Conservation (phyloP, 176 grass and related monocot genomes). For the Puccinellia tenuiflora region DNA sequence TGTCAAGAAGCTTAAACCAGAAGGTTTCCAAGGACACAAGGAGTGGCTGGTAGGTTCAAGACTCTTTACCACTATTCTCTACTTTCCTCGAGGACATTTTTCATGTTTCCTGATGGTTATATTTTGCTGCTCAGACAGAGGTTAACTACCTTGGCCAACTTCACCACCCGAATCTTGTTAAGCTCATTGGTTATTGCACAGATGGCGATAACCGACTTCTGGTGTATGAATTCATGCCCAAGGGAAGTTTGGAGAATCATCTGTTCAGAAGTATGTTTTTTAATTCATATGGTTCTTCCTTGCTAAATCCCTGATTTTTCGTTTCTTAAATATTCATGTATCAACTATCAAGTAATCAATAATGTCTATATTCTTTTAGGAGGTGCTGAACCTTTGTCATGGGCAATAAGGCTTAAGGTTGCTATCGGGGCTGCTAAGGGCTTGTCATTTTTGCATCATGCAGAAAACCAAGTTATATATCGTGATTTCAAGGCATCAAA, state of each 20-base stretch:
- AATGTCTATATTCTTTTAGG: constrained; percentile 35
- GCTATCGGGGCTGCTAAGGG: constrained; percentile 90
- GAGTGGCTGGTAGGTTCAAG: constrained; percentile 79
- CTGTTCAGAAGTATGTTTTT: constrained; percentile 77
- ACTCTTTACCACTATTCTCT: constrained; percentile 19
- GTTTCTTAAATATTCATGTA: neutral
- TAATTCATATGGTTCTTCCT: neutral
- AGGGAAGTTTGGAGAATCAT: constrained; percentile 94
- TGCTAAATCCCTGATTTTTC: neutral
- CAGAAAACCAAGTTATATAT: constrained; percentile 90
- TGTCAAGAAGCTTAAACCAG: constrained; percentile 89
- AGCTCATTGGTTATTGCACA: constrained; percentile 86
- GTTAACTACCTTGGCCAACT: constrained; percentile 92
- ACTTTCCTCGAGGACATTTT: neutral
- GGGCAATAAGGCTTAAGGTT: constrained; percentile 92
- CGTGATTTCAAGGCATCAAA: constrained; percentile 99
- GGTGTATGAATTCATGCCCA: constrained; percentile 91
- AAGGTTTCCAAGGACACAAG: constrained; percentile 94
- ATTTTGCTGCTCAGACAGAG: constrained; percentile 59
- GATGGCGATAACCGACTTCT: constrained; percentile 79
- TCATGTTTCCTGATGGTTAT: constrained; percentile 5
- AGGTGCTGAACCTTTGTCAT: constrained; percentile 74
- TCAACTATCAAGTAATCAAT: constrained; percentile 11
- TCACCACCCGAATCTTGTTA: constrained; percentile 84
- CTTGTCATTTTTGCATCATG: constrained; percentile 89